These are phyloP conservation scores for Aureobasidium leucospermi DNA, from an alignment of 2,329 filamentous ascomycete species.

Conservation along the genomic window DNA sequence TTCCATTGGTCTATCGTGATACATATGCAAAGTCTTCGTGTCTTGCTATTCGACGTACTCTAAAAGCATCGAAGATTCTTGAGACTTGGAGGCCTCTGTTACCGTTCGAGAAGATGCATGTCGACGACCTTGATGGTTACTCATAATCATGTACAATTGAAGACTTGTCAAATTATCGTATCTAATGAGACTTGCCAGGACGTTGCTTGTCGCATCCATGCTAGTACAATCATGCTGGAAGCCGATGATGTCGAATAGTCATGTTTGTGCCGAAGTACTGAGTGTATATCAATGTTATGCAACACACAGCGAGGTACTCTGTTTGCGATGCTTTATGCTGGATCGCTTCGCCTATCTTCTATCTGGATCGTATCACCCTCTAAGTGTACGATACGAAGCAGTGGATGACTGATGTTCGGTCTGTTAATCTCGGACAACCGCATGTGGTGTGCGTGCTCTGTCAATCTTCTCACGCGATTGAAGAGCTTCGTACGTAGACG, in stretches of 20 bases:
- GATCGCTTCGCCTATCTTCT: too few relatives aligned
- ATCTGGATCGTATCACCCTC: background rate
- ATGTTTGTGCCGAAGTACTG: background rate
- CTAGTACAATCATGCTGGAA: background rate
- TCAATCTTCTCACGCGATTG: background rate
- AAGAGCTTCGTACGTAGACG: background rate
- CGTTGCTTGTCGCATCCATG: background rate
- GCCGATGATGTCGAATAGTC: background rate
- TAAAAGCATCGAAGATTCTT: too few relatives aligned
- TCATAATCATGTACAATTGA: too few relatives aligned
- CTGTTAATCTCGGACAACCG: background rate
- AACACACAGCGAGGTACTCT: background rate
- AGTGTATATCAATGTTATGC: background rate
- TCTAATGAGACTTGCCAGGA: too few relatives aligned
- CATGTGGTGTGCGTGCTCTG: background rate
- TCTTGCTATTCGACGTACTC: too few relatives aligned
- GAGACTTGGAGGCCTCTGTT: too few relatives aligned
- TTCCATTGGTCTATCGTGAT: too few relatives aligned
- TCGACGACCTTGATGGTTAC: too few relatives aligned
- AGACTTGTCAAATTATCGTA: too few relatives aligned
- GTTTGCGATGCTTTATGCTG: too few relatives aligned
- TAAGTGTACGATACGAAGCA: background rate
- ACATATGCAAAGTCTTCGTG: too few relatives aligned
- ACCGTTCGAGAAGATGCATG: too few relatives aligned
- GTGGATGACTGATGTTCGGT: background rate